Evolutionary conservation across 306 rosid genomes (phyloP).

Genomic region (Quercus ilex): DNA sequence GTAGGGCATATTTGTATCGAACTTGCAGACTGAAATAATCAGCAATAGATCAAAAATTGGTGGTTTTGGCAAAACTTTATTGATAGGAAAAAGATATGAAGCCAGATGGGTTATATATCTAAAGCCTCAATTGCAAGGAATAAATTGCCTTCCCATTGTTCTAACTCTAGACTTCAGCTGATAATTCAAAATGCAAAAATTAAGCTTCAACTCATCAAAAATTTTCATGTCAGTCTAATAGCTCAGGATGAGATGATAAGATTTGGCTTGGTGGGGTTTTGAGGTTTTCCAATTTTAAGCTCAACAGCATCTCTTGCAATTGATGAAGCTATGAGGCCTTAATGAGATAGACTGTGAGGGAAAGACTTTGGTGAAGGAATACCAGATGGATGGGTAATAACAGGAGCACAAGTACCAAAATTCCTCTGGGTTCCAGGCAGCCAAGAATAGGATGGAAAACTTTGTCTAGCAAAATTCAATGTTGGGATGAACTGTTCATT

Average conservation of each 20-base stretch:
- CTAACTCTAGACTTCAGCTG: too few relatives aligned
- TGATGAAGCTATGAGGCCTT: not conserved
- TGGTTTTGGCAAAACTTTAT: too few relatives aligned
- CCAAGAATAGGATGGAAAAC: not conserved
- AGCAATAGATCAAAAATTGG: too few relatives aligned
- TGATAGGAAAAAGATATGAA: too few relatives aligned
- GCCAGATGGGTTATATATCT: too few relatives aligned
- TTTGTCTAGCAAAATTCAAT: conserved; percentile 11
- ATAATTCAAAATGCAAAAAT: too few relatives aligned
- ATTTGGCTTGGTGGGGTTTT: too few relatives aligned
- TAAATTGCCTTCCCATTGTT: too few relatives aligned
- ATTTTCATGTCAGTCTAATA: conserved; percentile 22
- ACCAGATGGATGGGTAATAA: conserved; percentile 37
- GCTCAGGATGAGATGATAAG: conserved; percentile 24
- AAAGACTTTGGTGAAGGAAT: conserved; percentile 38
- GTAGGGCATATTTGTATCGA: too few relatives aligned
- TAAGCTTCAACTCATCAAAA: not conserved
- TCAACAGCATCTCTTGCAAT: conserved; percentile 29
- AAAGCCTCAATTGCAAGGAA: too few relatives aligned
- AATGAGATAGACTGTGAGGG: conserved; percentile 16
- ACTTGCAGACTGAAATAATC: too few relatives aligned
- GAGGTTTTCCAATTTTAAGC: conserved; percentile 40
- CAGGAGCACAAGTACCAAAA: not conserved
- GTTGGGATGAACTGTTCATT: conserved; percentile 9
- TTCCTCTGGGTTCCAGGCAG: not conserved